Evolutionary conservation across 1,139 yeast species (phyloP), one percentile per base, ranked within the genome.

Genomic region (Pichia terricola): DNA sequence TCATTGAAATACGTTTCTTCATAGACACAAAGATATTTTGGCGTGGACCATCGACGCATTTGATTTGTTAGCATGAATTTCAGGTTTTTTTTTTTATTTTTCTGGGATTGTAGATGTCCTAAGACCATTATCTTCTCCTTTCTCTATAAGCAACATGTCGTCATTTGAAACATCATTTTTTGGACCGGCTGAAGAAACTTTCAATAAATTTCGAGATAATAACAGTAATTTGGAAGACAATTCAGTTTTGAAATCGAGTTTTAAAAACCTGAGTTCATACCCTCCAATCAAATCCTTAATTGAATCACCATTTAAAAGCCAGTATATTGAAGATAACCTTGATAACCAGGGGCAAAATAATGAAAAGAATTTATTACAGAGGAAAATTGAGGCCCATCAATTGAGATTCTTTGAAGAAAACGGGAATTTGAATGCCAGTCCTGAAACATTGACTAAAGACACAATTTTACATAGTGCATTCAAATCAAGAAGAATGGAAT

Each of bases 281-380:
- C n/a, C 54, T 3, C 57, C 59, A 3, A 50, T 57, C 30, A 58
- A 56, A 42, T 59, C 62, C 22, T 45, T 60, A 26, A 52, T 59
- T 26, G 52, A 55, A 26, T 58, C 64, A 2, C 63, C 64, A 3
- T 58, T 59, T 45, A 53, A 53, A 34, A n/a, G 37, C 41, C 51
- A 8, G 26, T 31, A 10, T 16, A 37, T 37, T 26, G 26, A 3
- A 3, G 6, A 35, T 27, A n/a, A n/a, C n/a, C n/a, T 28, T 37
- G 16, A 6, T n/a, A 27, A 27, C 11, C 7, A 27, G 28, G 33
- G 7, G 4, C 9, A 31, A 5, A 4, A 37, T 28, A 30, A 48
- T 16, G 41, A 45, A 28, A 39, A 50, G 10, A 40, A 47, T 5
- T 34, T 53, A 8, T 40, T 55, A 26, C 51, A 53, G 35, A 40